Base-by-base conservation (phyloP, 1,139 yeast species). In the Kodamaea suecica region DNA sequence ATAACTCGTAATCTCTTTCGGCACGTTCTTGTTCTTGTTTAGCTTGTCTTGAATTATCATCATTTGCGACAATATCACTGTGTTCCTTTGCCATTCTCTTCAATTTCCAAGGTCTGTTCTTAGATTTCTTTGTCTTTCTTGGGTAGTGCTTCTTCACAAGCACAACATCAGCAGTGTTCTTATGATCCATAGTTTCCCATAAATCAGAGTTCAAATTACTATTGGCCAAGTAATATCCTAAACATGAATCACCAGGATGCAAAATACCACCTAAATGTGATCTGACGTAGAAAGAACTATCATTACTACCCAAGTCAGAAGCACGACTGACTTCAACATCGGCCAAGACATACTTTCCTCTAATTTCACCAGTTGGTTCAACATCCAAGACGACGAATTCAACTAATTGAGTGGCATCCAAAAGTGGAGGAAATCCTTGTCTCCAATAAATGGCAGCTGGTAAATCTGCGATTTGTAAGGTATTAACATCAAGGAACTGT, bases 11-110 rank as follows among this genome's bases (percentile, higher is more conserved):
- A 63, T 92, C 99, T 61, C 80, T 83, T 64, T 92, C 97, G 3
- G 95, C 95, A 53, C 86, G 77, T 59, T 87, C 97, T 54, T 80
- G 82, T 45, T 88, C 97, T 61, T 84, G 92, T 66, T 78, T 83
- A 41, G 90, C 90, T 51, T 78, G 82, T 69, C 87, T 79, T 4
- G 85, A 75, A 10, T 25, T 13, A 50, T 81, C 87, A 45, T 76
- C 81, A 47, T 76, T 71, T 37, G 95, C 95, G 37, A 83, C 88
- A 45, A 84, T 80, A 51, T 86, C 95, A 50, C 78, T 78, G 62
- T 90, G 95, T 65, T 92, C 97, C 59, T 74, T 84, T 30, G 97
- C 97, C 97, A 92, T 88, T 74, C 97, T 84, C 82, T 86, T 87
- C 66, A 92, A 80, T 68, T 85, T 90, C 97, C 97, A 92, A 62